Base-by-base conservation (phyloP, 345 rosid genomes). In the Corymbia maculata region DNA sequence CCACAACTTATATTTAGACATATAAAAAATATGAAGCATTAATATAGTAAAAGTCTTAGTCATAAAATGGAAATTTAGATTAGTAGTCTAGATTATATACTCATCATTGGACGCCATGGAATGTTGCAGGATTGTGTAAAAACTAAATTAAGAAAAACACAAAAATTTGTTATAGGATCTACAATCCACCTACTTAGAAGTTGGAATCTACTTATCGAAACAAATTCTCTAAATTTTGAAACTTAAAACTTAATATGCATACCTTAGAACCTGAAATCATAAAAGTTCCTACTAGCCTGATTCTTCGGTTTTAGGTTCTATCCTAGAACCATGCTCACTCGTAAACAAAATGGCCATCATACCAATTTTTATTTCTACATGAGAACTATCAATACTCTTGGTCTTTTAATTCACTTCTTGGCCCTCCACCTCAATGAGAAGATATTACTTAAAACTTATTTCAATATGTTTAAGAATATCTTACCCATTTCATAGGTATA, bases 201-300 rank as follows among this genome's bases (percentile, higher is more conserved):
- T 12, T 22, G 2, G 1, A 55, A 55, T 55, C 24, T 55, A 55
- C 28, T 21, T 21, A 55, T 22, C 24, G 28, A 55, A 55, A 55
- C 21, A 55, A 12, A 28, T 55, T 55, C 24, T 55, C 13, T 22
- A 55, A 22, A 21, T 55, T 55, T 55, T 0, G 2, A 2, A 55
- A 12, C 61, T 0, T 22, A 5, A 0, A 55, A 2, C 61, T 12
- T 55, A 55, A 55, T 4, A 0, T 22, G 2, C 2, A 22, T 55
- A 22, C 24, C 28, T 55, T 55, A 28, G 61, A 22, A 55, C 61
- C 0, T 22, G 1, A 2, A 55, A 22, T 1, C 28, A 55, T 55
- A 55, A 11, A 2, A 0, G 61, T 55, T 55, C 2, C 1, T 22
- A 55, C 9, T 26, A 55, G 22, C 24, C 8, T 1, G 13, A 1